A percentile compares a stretch with the other conserved stretches of the same genome.
Evolutionary conservation across 768 basidiomycete genomes (phyloP).

Genomic region (Paxillus ammoniavirescens): DNA sequence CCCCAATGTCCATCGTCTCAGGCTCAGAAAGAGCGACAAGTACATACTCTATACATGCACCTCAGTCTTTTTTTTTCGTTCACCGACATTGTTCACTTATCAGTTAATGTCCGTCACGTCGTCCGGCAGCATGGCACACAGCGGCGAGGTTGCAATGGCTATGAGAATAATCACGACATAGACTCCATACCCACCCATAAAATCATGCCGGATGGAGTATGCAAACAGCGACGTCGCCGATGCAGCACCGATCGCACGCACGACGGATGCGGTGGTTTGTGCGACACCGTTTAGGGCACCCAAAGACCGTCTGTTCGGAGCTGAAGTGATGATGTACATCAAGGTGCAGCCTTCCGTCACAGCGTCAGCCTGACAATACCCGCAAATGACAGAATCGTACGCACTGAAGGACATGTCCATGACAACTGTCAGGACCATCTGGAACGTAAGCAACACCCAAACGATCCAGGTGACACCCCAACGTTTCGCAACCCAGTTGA

Average conservation of each 20-base stretch:
- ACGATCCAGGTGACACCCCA: constrained; percentile 21
- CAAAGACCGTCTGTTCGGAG: constrained; percentile 59
- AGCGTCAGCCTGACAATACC: too few species aligned
- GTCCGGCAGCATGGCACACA: too few species aligned
- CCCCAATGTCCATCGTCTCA: too few species aligned
- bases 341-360: neutral
- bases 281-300: constrained; percentile 58
- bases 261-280: constrained; percentile 16
- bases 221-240: constrained; percentile 27
- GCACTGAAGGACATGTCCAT: constrained; percentile 35
- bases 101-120: too few species aligned
- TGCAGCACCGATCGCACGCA: constrained; percentile 24
- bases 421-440: constrained; percentile 20
- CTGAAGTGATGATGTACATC: constrained; percentile 29
- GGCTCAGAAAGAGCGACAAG: neutral
- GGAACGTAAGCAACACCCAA: constrained; percentile 28
- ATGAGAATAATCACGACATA: constrained; percentile 14
- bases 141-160: too few species aligned
- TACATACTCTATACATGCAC: too few species aligned
- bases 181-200: constrained; percentile 28
- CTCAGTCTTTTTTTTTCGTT: too few species aligned
- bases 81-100: too few species aligned
- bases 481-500: constrained; percentile 25
- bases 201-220: constrained; percentile 23
- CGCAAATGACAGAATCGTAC: neutral